Conservation (phyloP, 208 protist species). For the Crithidia sp. region DNA sequence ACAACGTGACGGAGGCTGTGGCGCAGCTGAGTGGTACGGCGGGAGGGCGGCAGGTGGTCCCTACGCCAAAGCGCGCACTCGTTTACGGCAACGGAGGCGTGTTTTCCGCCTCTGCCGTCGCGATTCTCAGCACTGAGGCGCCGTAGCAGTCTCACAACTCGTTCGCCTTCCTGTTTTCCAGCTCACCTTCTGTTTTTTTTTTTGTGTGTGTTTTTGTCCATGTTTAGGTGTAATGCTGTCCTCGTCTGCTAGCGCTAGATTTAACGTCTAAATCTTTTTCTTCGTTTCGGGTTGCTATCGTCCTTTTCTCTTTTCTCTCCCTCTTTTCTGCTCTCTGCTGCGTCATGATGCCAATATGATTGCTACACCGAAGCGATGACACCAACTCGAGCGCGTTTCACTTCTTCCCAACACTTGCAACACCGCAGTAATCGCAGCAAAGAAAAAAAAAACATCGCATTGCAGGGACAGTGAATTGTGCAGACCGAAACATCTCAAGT, state of each 20-base stretch:
- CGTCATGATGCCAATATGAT: not conserved
- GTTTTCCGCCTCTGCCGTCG: conserved; percentile 79
- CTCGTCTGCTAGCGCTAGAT: not conserved
- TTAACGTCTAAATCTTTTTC: not conserved
- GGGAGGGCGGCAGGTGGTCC: conserved; percentile 53
- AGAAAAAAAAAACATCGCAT: too few relatives aligned
- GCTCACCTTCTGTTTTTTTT: not conserved
- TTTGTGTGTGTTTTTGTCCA: not conserved
- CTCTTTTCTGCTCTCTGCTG: not conserved
- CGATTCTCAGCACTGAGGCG: conserved; percentile 67
- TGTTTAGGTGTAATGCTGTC: not conserved
- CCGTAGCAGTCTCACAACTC: not conserved
- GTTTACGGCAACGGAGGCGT: conserved; percentile 92
- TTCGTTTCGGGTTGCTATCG: not conserved
- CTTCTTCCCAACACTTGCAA: too few relatives aligned
- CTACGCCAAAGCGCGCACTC: conserved; percentile 62
- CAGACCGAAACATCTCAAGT: too few relatives aligned
- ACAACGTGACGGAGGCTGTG: conserved; percentile 73
- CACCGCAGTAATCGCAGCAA: too few relatives aligned
- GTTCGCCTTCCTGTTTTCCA: not conserved
- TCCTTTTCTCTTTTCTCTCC: not conserved
- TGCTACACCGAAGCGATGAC: too few relatives aligned
- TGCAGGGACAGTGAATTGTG: too few relatives aligned
- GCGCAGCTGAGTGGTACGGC: conserved; percentile 54
- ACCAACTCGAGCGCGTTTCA: too few relatives aligned